Evolutionary conservation across 495 filamentous ascomycete genomes (phyloP), one percentile per base, ranked within the genome.

Genomic region (Thozetella sp.): DNA sequence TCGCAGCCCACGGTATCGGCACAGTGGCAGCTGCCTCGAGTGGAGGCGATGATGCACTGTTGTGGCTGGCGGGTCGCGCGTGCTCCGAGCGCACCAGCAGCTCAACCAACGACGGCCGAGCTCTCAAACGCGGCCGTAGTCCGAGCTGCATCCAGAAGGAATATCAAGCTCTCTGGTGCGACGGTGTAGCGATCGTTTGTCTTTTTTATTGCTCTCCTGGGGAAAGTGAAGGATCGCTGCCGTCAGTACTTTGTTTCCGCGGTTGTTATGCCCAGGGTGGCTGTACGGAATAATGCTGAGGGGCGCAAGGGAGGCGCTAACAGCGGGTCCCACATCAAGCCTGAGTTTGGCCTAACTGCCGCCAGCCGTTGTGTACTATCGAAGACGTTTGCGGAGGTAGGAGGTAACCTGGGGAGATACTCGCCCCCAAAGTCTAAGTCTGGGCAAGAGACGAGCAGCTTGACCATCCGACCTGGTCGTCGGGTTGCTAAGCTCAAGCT

Each of bases 71-170:
- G 64, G 68, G 62, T 50, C 55, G 59, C 62, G 74, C 73, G 60
- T 53, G 24, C 26, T 51, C 26, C 12, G 66, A 71, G 67, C 78
- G 75, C 66, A 78, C 76, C 66, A 93, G 80, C 63, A 93, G 78
- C 55, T 92, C 88, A 72, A 91, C 81, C 64, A 92, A 76, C 52
- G 90, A 93, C 55, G 86, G 86, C 67, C 88, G 88, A 73, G 83
- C 77, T 82, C 79, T 86, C 63, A 93, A 73, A 68, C 82, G 84
- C 69, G 83, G 88, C 67, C 80, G 74, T 51, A 73, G 53, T 66
- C 70, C 70, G 37, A 69, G 53, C 54, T 72, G 68, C 70, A 73
- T 73, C 53, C 64, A 62, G 43, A 48, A 48, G 10, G 20, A 48
- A 48, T 48, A 3, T 3, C n/a, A 3, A 19, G n/a, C 43, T 48